phyloP scores from a whole-genome alignment of 139 green algal species.

The Yamagishiella unicocca region DNA sequence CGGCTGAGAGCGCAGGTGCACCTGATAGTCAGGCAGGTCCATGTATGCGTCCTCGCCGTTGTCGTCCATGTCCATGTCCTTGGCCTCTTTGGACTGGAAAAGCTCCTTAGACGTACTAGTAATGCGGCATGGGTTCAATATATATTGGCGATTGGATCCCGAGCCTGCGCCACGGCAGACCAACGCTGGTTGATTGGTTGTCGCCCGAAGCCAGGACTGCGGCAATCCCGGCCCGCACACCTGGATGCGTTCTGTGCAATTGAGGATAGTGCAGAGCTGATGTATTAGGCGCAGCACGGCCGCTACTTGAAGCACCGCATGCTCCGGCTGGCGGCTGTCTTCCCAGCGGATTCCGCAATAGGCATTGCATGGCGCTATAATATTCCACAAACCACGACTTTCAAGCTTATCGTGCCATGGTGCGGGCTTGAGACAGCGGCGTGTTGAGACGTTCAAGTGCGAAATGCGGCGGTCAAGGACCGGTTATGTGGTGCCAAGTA shows the following conservation, averaged over 20 bases:
- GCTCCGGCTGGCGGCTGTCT: constrained; percentile 16
- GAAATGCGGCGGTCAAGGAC: too few species aligned
- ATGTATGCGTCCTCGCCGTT: constrained; percentile 42
- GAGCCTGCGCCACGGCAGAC: neutral
- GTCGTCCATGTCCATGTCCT: constrained; percentile 41
- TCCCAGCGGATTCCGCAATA: neutral
- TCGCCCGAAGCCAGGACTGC: too few species aligned
- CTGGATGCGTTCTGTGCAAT: neutral
- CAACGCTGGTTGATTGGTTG: too few species aligned
- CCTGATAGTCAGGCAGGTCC: constrained; percentile 38
- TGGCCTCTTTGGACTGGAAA: constrained; percentile 6
- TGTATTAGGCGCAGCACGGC: neutral
- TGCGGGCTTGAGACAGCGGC: too few species aligned
- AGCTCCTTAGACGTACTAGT: constrained; percentile 43
- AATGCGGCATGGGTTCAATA: constrained; percentile 27
- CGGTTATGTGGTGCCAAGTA: too few species aligned
- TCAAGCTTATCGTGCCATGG: too few species aligned
- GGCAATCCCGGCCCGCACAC: too few species aligned
- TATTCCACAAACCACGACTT: neutral
- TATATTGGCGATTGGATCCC: neutral
- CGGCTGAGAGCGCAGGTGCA: too few species aligned
- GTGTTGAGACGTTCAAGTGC: too few species aligned
- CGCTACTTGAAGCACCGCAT: neutral
- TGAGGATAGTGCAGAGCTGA: too few species aligned
- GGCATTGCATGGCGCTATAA: neutral